Percentiles rank a stretch among this genome's conserved stretches.
Evolutionary conservation across 2,329 filamentous ascomycete species (phyloP).

Genomic region (Tolypocladium inflatum): DNA sequence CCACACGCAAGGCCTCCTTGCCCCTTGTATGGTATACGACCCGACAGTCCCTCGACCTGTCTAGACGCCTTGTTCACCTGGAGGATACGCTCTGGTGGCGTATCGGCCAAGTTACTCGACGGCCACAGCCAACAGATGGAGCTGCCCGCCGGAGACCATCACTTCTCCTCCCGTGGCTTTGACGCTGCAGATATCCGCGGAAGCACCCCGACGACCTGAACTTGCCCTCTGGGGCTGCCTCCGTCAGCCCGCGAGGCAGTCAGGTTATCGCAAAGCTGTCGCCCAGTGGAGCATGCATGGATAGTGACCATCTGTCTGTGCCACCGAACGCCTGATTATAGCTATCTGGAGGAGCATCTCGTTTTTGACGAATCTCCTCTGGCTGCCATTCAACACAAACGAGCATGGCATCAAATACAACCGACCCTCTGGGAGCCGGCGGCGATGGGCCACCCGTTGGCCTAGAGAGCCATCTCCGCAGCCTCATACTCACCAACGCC

Average conservation of each 20-base stretch:
- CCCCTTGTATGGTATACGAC: background rate
- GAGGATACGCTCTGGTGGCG: background rate
- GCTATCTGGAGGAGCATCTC: background rate
- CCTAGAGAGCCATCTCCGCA: slow-evolving; percentile 49
- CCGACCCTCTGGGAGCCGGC: background rate
- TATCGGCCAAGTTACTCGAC: background rate
- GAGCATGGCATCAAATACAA: background rate
- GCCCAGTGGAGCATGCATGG: background rate
- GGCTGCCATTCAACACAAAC: background rate
- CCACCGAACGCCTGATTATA: background rate
- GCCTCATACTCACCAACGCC: slow-evolving; percentile 48
- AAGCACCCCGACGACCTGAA: background rate
- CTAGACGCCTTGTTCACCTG: background rate
- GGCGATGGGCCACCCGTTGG: slow-evolving; percentile 7
- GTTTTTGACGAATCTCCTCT: background rate
- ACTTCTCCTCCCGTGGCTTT: background rate
- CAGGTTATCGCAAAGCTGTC: too few relatives aligned
- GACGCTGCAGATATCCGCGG: background rate
- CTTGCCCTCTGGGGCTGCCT: background rate
- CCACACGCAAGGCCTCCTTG: background rate
- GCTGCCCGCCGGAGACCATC: background rate
- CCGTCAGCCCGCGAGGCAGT: background rate
- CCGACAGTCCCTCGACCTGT: background rate
- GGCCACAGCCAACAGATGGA: background rate
- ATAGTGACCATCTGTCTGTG: background rate